phyloP scores from a whole-genome alignment of 306 rosid genomes.

The Comarum palustre region DNA sequence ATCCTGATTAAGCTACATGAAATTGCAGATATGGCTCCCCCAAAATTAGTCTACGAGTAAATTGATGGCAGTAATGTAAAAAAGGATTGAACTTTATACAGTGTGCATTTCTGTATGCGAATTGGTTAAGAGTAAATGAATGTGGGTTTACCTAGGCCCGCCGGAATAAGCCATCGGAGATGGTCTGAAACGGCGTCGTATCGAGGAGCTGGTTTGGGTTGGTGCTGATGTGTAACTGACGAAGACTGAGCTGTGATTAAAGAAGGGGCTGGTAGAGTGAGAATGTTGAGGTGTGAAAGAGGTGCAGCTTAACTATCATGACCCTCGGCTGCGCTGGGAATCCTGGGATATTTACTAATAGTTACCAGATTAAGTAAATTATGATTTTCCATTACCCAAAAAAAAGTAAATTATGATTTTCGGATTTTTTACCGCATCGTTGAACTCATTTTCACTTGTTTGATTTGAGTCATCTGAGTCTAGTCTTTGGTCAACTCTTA shows the following conservation, averaged over 20 bases:
- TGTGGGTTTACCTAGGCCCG: slow-evolving; percentile 14
- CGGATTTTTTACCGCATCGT: too few relatives aligned
- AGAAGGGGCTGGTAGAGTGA: background rate
- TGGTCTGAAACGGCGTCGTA: background rate
- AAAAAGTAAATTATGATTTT: too few relatives aligned
- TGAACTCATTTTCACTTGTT: too few relatives aligned
- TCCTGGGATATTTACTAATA: too few relatives aligned
- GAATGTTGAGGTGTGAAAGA: background rate
- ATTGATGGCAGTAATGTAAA: background rate
- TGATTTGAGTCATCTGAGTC: too few relatives aligned
- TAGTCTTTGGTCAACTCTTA: too few relatives aligned
- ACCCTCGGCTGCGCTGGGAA: too few relatives aligned
- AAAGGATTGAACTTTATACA: background rate
- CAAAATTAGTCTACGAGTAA: background rate
- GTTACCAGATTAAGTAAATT: too few relatives aligned
- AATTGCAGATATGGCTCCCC: background rate
- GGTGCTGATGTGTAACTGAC: background rate
- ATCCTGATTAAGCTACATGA: background rate
- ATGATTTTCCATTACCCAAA: too few relatives aligned
- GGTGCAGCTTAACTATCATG: background rate
- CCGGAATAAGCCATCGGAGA: slow-evolving; percentile 25
- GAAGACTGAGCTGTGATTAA: background rate
- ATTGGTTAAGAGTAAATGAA: background rate
- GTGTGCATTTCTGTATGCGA: background rate
- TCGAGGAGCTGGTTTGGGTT: background rate